Evolutionary conservation across 352 stramenopile species (phyloP).

Genomic region (Phytopythium oedochilum): DNA sequence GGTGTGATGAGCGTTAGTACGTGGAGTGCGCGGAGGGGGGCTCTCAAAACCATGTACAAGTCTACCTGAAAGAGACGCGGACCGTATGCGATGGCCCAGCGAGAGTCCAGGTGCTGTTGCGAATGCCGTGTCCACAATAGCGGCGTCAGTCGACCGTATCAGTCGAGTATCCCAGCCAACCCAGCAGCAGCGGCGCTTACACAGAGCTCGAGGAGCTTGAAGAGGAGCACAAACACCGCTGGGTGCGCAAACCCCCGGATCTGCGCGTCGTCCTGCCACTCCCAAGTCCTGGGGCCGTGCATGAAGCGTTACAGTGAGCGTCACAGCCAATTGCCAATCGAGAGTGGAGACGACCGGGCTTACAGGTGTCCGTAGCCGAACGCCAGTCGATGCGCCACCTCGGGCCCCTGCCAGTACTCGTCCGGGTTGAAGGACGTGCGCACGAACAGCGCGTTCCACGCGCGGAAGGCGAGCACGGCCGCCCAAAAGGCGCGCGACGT

Average conservation of each 20-base stretch:
- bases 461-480: conserved; percentile 49
- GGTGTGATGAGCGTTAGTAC: neutral
- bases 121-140: neutral
- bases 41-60: no score
- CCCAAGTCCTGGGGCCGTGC: conserved; percentile 60
- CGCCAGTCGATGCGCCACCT: conserved; percentile 83
- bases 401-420: conserved; percentile 88
- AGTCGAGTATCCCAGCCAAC: neutral
- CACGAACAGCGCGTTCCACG: conserved; percentile 82
- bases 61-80: conserved; percentile 72
- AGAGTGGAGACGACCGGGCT: conserved; percentile 5
- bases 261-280: conserved; percentile 70
- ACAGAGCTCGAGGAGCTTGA: conserved; percentile 64
- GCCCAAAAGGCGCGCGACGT: conserved; percentile 43
- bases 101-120: conserved; percentile 62
- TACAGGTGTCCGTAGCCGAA: conserved; percentile 85
- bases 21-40: no score
- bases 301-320: conserved; percentile 1
- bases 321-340: neutral
- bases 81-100: conserved; percentile 79
- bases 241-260: conserved; percentile 80
- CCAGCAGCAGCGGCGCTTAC: conserved; percentile 13
- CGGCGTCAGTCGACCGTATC: neutral
- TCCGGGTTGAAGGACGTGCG: conserved; percentile 85
- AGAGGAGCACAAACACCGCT: conserved; percentile 68